A percentile compares a stretch with the other conserved stretches of the same genome.
These are phyloP conservation scores for Hyaloscypha variabilis DNA, from an alignment of 495 filamentous ascomycete genomes.

Conservation along the genomic window DNA sequence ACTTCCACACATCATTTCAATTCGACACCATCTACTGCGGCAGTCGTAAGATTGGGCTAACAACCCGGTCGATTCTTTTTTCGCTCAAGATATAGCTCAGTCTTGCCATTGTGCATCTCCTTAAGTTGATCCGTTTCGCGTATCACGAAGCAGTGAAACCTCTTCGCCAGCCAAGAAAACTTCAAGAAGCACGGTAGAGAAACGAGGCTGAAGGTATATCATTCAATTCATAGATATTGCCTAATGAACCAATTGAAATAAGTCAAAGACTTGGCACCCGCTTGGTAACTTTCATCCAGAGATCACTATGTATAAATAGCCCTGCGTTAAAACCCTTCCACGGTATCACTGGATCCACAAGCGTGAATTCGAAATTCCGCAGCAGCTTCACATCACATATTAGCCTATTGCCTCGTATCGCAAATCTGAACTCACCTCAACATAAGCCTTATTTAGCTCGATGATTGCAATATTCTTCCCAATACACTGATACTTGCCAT, in stretches of 20 bases:
- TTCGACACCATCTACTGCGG: too few species aligned
- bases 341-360: background rate
- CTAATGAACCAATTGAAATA: background rate
- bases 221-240: too few species aligned
- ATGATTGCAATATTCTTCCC: slow-evolving; percentile 48
- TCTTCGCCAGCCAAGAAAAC: too few species aligned
- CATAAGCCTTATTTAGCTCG: slow-evolving; percentile 51
- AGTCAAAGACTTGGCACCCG: background rate
- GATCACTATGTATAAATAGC: background rate
- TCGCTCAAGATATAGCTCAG: too few species aligned
- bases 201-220: too few species aligned
- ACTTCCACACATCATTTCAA: too few species aligned
- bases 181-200: too few species aligned
- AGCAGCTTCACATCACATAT: background rate
- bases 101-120: too few species aligned
- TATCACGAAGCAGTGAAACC: too few species aligned
- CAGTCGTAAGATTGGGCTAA: too few species aligned
- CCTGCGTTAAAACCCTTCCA: background rate
- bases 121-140: too few species aligned
- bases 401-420: background rate
- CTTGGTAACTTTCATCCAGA: background rate
- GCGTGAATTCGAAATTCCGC: background rate
- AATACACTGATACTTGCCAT: slow-evolving; percentile 46
- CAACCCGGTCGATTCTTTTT: too few species aligned
- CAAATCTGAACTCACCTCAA: background rate